These are phyloP conservation scores for Colletotrichum sp. DNA, from an alignment of 2,329 filamentous ascomycete genomes.

Conservation along the genomic window DNA sequence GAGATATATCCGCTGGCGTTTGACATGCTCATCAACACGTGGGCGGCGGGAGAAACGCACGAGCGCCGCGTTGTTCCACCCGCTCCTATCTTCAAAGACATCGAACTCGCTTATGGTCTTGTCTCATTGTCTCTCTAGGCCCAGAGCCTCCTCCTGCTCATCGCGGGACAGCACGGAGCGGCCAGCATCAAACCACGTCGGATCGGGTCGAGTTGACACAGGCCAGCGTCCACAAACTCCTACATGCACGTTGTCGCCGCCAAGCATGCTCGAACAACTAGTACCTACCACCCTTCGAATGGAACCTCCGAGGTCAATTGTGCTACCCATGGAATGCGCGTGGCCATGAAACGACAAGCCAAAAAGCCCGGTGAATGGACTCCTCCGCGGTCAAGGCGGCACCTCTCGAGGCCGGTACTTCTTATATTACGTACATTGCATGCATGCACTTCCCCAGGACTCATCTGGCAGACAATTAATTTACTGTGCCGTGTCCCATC, in stretches of 20 bases:
- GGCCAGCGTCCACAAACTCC: background rate
- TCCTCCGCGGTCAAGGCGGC: background rate
- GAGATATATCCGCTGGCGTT: background rate
- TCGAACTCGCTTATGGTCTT: background rate
- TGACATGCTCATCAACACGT: background rate
- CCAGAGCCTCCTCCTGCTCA: background rate
- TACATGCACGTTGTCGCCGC: background rate
- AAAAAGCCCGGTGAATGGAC: slow-evolving; percentile 2
- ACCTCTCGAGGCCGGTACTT: slow-evolving; percentile 13
- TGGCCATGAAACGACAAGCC: background rate
- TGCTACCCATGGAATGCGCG: background rate
- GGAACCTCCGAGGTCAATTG: background rate
- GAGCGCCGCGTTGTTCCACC: background rate
- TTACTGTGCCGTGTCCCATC: background rate
- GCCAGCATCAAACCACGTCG: background rate
- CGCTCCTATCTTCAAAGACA: background rate
- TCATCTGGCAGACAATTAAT: background rate
- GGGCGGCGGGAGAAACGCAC: background rate
- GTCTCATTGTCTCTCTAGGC: background rate
- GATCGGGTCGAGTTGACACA: background rate
- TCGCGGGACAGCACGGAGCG: background rate
- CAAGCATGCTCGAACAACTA: background rate
- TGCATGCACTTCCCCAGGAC: slow-evolving; percentile 14
- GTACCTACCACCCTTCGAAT: background rate
- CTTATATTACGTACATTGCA: slow-evolving; percentile 12